phyloP scores from a whole-genome alignment of 2,329 filamentous ascomycete species.

The Pyrenophora teres region DNA sequence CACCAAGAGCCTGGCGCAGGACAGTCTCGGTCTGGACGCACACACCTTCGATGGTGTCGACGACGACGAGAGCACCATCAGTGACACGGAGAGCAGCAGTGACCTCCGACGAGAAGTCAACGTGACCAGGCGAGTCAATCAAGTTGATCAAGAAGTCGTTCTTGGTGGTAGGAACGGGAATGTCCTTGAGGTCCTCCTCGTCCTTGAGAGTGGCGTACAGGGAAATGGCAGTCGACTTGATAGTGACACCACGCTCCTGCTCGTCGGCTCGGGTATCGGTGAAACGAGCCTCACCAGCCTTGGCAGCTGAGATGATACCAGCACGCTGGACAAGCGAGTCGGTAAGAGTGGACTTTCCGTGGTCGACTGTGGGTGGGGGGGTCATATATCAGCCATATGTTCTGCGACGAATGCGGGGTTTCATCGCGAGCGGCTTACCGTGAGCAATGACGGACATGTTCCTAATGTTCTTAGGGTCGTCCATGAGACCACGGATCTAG shows the following conservation, averaged over 20 bases:
- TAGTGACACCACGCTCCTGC: constrained; percentile 99
- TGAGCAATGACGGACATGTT: constrained; percentile 99
- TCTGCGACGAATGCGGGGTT: constrained; percentile 20
- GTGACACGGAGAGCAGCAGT: constrained; percentile 99
- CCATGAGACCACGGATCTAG: constrained; percentile 76
- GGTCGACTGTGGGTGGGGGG: constrained; percentile 69
- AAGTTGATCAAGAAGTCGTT: constrained; percentile 99
- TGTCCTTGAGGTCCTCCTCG: constrained; percentile 90
- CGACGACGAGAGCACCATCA: constrained; percentile 98
- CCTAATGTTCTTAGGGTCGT: constrained; percentile 75
- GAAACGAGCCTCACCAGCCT: constrained; percentile 93
- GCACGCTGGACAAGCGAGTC: constrained; percentile 98
- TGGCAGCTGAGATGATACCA: constrained; percentile 98
- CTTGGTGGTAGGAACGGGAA: constrained; percentile 85
- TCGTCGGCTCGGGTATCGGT: constrained; percentile 97
- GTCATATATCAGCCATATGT: constrained; percentile 28
- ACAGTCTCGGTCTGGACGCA: constrained; percentile 99
- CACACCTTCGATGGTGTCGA: constrained; percentile 99
- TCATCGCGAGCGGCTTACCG: constrained; percentile 57
- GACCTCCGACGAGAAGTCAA: constrained; percentile 99
- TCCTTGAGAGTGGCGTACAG: constrained; percentile 85
- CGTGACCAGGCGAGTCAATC: constrained; percentile 99
- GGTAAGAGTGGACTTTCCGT: constrained; percentile 99
- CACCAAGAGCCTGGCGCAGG: constrained; percentile 96
- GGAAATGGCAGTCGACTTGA: constrained; percentile 99